Base-by-base conservation (phyloP, 2,329 filamentous ascomycete species). In the Chaetomiaceae sp. region DNA sequence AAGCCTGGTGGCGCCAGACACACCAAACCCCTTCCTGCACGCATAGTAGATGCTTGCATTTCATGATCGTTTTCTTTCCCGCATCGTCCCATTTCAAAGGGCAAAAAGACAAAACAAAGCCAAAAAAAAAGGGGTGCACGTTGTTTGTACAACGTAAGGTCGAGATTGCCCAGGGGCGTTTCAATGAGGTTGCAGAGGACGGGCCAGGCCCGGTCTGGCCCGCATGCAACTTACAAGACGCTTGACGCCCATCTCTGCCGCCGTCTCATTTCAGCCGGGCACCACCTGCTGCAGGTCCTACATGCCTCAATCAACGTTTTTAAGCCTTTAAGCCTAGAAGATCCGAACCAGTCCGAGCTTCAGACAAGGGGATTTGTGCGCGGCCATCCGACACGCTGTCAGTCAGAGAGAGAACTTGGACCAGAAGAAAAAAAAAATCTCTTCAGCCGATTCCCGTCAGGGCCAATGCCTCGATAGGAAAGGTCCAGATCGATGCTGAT, bases 121-220 rank as follows among this genome's bases (percentile, higher is more conserved):
- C 36, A n/a, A 33, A 33, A 33, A 13, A 33, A 33, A 5, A 33
- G 10, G 32, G 36, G 38, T n/a, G n/a, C n/a, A n/a, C n/a, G n/a
- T n/a, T n/a, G n/a, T n/a, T n/a, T n/a, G n/a, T n/a, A n/a, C n/a
- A 5, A 16, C 27, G 53, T 27, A 16, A 48, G 34, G 49, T 51
- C 49, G 46, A 49, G 46, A 55, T 55, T 52, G 42, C 36, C 37
- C 42, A 48, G 47, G 51, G 49, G 38, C 38, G 57, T 57, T 59
- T 57, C 54, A 51, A 53, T 23, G 25, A 37, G 43, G 48, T 45
- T 46, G 51, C 53, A 46, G 44, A 51, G n/a, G 16, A 37, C n/a
- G 16, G 42, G 34, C 40, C 40, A 44, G 43, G 25, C 41, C 48
- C 14, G 41, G 33, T 21, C 40, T 50, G 40, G 37, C 27, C 41